Percentiles rank a stretch among this genome's conserved stretches.
These are phyloP conservation scores for Hypoxylon trugodes DNA, from an alignment of 495 filamentous ascomycete species.

Conservation along the genomic window DNA sequence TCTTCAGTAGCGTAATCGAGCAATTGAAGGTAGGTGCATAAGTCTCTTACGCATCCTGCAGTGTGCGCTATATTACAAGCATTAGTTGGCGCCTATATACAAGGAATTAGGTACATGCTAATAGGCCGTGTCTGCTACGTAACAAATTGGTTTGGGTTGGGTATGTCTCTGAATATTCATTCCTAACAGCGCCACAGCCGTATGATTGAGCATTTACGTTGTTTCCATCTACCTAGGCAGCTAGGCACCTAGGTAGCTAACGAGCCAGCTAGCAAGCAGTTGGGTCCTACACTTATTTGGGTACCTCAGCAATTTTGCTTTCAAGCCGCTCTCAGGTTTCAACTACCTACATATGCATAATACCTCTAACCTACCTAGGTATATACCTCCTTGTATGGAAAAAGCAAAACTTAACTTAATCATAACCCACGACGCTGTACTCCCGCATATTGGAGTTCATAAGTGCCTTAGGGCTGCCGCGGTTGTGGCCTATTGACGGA, in stretches of 20 bases:
- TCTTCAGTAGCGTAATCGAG: constrained; percentile 33
- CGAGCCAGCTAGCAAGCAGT: too few relatives aligned
- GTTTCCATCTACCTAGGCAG: constrained; percentile 2
- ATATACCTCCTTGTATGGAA: too few relatives aligned
- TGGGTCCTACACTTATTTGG: too few relatives aligned
- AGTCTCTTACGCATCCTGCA: constrained; percentile 30
- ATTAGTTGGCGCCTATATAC: constrained; percentile 26
- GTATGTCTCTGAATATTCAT: constrained; percentile 19
- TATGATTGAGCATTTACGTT: not conserved
- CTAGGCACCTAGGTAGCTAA: too few relatives aligned
- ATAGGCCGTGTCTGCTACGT: constrained; percentile 18
- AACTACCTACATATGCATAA: not conserved
- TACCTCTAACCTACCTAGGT: too few relatives aligned
- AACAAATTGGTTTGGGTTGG: constrained; percentile 25
- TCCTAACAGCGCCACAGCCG: constrained; percentile 23
- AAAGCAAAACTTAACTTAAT: constrained; percentile 4
- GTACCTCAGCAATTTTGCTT: not conserved
- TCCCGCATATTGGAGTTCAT: not conserved
- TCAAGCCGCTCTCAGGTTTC: not conserved
- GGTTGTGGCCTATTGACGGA: constrained; percentile 13
- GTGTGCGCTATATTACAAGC: constrained; percentile 28
- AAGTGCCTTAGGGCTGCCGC: not conserved
- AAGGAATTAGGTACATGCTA: constrained; percentile 19
- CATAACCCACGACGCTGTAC: not conserved
- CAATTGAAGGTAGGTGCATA: too few relatives aligned